Evolutionary conservation across 345 rosid genomes (phyloP).

Genomic region (Zanthoxylum bungeanum): DNA sequence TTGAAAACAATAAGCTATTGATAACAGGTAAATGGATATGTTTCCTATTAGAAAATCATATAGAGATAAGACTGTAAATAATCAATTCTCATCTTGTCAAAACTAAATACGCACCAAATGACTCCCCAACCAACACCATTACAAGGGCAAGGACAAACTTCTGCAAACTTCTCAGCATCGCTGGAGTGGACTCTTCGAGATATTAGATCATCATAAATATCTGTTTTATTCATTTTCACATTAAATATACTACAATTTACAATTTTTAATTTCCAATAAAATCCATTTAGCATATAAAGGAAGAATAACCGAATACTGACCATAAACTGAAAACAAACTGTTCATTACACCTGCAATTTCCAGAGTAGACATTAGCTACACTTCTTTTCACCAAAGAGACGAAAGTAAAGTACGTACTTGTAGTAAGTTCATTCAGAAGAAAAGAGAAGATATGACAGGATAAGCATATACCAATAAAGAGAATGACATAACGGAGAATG

Average conservation of each 20-base stretch:
- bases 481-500: conserved; percentile 88
- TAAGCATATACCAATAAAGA: conserved; percentile 68
- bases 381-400: conserved; percentile 11
- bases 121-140: conserved; percentile 95
- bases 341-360: conserved; percentile 88
- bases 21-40: not conserved
- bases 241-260: not conserved
- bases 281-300: conserved; percentile 2
- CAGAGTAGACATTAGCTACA: conserved; percentile 15
- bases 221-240: conserved; percentile 32
- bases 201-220: conserved; percentile 90
- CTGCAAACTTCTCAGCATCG: conserved; percentile 99
- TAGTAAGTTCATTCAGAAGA: conserved; percentile 1
- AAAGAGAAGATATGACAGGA: not conserved
- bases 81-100: not conserved
- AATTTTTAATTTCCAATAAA: not conserved
- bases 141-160: conserved; percentile 91
- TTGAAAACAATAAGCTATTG: not conserved
- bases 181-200: conserved; percentile 89
- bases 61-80: not conserved
- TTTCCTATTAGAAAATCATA: not conserved
- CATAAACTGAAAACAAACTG: conserved; percentile 93
- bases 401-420: not conserved
- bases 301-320: conserved; percentile 37
- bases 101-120: conserved; percentile 58